Evolutionary conservation across 2,329 filamentous ascomycete genomes (phyloP).

Genomic region (Trichothecium roseum): DNA sequence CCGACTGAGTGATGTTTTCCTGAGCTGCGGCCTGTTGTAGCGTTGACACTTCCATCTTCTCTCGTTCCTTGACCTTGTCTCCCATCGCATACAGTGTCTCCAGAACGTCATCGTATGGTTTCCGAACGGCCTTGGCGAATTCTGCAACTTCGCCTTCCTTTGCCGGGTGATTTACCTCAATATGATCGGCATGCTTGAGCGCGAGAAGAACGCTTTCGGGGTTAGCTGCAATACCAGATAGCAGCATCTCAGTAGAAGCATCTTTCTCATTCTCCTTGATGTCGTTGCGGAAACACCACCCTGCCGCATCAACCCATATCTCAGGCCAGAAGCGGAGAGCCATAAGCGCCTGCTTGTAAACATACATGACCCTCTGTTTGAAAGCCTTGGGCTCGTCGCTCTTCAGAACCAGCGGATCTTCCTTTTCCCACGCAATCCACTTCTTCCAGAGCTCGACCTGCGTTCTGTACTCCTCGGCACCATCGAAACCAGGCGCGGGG

Average conservation of each 20-base stretch:
- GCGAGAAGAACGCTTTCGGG: slow-evolving; percentile 87
- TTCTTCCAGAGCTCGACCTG: slow-evolving; percentile 86
- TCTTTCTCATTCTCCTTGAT: slow-evolving; percentile 50
- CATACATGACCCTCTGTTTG: slow-evolving; percentile 72
- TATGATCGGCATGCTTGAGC: slow-evolving; percentile 78
- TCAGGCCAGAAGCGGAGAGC: slow-evolving; percentile 89
- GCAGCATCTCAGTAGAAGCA: slow-evolving; percentile 64
- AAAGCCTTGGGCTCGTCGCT: slow-evolving; percentile 68
- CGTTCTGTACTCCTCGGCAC: slow-evolving; percentile 69
- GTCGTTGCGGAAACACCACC: slow-evolving; percentile 80
- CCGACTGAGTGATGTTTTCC: slow-evolving; percentile 24
- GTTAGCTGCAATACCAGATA: slow-evolving; percentile 77
- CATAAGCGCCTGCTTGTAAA: slow-evolving; percentile 91
- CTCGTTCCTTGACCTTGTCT: slow-evolving; percentile 57
- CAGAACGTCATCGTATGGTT: slow-evolving; percentile 73
- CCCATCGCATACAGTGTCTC: slow-evolving; percentile 82
- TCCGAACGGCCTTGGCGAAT: slow-evolving; percentile 68
- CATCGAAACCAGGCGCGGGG: slow-evolving; percentile 76
- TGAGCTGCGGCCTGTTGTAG: slow-evolving; percentile 41
- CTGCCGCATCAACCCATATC: slow-evolving; percentile 89
- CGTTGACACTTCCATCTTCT: slow-evolving; percentile 45
- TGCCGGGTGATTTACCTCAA: slow-evolving; percentile 67
- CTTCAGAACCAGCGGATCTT: slow-evolving; percentile 78
- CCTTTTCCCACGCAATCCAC: slow-evolving; percentile 94
- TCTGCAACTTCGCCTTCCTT: slow-evolving; percentile 71